phyloP scores from a whole-genome alignment of 768 basidiomycete species.

The Hemileccinum rubropunctum region DNA sequence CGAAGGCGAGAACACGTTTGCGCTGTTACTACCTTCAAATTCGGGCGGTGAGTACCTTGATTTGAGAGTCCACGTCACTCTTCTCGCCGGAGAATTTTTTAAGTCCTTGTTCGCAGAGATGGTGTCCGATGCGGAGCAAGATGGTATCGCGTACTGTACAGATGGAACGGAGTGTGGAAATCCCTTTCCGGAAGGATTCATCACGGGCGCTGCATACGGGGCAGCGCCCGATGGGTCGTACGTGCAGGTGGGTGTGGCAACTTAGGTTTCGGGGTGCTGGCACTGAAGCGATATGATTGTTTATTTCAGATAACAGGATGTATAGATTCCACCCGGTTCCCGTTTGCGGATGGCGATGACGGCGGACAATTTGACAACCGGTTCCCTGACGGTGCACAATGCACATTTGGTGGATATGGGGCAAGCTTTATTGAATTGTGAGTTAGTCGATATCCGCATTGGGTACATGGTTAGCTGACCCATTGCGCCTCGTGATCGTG shows the following conservation, averaged over 20 bases:
- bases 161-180: conserved; percentile 28
- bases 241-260: conserved; percentile 33
- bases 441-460: not conserved
- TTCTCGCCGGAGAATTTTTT: not conserved
- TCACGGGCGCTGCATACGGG: conserved; percentile 35
- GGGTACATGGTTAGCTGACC: not conserved
- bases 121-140: conserved; percentile 39
- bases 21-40: conserved; percentile 32
- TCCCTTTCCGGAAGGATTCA: conserved; percentile 34
- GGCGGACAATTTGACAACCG: conserved; percentile 52
- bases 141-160: conserved; percentile 38
- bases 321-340: conserved; percentile 28
- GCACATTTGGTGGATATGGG: conserved; percentile 48
- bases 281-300: not conserved
- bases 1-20: conserved; percentile 28
- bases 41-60: conserved; percentile 29
- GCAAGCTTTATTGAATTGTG: conserved; percentile 53
- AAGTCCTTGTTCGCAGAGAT: conserved; percentile 25
- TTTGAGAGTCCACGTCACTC: not conserved
- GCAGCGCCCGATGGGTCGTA: conserved; percentile 37
- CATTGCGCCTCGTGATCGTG: not conserved
- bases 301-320: conserved; percentile 39
- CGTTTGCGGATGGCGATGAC: conserved; percentile 35
- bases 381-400: conserved; percentile 53
- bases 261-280: too few relatives aligned